Conservation (phyloP, 208 protist genomes). For the Leishmania major region DNA sequence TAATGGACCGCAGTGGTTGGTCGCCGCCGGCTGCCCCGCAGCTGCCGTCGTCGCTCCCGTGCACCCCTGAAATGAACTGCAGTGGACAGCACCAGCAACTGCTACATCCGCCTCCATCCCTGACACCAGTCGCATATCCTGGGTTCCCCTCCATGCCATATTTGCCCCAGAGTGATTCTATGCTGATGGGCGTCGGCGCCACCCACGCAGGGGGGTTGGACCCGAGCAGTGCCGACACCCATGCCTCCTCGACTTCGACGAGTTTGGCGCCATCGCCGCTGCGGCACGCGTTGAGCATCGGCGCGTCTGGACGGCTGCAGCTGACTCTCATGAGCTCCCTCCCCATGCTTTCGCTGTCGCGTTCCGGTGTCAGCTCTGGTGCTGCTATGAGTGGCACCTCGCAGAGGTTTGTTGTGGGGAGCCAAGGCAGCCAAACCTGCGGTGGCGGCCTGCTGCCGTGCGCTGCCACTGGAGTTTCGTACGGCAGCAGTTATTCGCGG, state of each 20-base stretch:
- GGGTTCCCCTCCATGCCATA: background rate
- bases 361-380: background rate
- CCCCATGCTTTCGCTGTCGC: conserved; percentile 6
- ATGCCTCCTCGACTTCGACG: conserved; percentile 16
- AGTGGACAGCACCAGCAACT: background rate
- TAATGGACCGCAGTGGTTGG: conserved; percentile 2
- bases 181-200: background rate
- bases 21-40: background rate
- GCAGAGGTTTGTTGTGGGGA: conserved; percentile 4
- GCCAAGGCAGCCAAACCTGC: background rate
- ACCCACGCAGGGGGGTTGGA: conserved; percentile 3
- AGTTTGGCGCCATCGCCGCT: conserved; percentile 28
- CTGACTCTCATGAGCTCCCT: conserved; percentile 33
- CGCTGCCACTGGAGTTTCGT: background rate
- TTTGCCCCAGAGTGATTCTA: background rate
- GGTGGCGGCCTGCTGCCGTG: conserved; percentile 5
- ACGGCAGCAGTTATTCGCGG: background rate
- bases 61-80: background rate
- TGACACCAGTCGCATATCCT: background rate
- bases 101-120: background rate
- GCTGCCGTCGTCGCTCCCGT: background rate
- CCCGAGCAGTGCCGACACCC: conserved; percentile 2
- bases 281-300: conserved; percentile 28
- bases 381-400: conserved; percentile 2
- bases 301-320: conserved; percentile 29